Conservation (phyloP, 345 rosid genomes). For the Dimocarpus longan region DNA sequence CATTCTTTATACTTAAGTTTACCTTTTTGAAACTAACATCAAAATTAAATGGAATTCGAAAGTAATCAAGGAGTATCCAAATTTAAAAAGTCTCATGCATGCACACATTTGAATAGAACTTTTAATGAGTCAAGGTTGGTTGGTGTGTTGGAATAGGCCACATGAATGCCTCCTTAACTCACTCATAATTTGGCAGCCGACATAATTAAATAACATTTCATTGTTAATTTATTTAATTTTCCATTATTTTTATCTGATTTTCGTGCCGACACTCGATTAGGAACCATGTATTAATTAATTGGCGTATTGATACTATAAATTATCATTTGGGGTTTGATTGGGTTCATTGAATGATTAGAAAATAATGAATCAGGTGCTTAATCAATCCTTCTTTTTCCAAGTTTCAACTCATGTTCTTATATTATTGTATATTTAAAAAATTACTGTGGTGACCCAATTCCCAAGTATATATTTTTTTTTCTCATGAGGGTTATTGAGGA, state of each 20-base stretch:
- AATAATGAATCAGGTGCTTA: constrained; percentile 1
- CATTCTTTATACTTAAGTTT: no score
- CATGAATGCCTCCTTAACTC: constrained; percentile 26
- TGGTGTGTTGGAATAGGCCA: not conserved
- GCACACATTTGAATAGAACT: not conserved
- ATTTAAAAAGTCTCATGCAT: not conserved
- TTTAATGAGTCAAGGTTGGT: not conserved
- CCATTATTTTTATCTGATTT: not conserved
- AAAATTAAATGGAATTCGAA: no score
- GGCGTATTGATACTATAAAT: constrained; percentile 7
- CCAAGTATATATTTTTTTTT: not conserved
- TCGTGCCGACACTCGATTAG: not conserved
- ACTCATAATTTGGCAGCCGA: constrained; percentile 39
- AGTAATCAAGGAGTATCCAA: no score
- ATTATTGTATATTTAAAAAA: not conserved
- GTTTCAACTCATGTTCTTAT: constrained; percentile 1
- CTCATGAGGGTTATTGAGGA: not conserved
- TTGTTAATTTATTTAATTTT: constrained; percentile 6
- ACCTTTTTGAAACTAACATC: no score
- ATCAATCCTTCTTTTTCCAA: not conserved
- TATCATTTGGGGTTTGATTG: not conserved
- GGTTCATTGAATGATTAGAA: constrained; percentile 19
- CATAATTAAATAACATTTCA: constrained; percentile 27
- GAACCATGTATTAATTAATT: not conserved
- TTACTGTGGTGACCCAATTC: not conserved